Conservation (phyloP, 75 land plant genomes). For the Azolla pinnata region DNA sequence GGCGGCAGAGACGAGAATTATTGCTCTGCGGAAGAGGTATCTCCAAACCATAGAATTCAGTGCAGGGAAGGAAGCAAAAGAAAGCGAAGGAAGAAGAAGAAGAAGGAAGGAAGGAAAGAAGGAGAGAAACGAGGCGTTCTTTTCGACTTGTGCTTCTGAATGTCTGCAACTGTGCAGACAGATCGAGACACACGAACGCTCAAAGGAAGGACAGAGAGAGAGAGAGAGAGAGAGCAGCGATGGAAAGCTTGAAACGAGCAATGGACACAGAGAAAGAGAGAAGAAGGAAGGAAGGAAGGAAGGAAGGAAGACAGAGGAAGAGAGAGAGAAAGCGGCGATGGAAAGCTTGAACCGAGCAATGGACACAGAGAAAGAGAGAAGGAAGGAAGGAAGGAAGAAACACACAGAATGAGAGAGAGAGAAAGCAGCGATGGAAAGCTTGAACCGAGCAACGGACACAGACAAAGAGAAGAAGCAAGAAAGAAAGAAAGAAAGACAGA, state of each 20-base stretch:
- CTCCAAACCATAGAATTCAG: neutral
- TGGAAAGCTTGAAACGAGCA: neutral
- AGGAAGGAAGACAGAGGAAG: neutral
- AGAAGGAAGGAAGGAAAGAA: too few relatives aligned
- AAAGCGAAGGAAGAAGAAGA: too few relatives aligned
- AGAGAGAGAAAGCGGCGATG: neutral
- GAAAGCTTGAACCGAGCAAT: neutral
- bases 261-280: slow-evolving; percentile 1
- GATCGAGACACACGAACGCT: neutral
- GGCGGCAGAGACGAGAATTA: too few relatives aligned
- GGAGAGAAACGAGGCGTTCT: too few relatives aligned
- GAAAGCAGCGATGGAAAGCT: neutral
- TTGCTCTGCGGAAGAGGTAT: too few relatives aligned
- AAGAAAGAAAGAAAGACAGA: neutral
- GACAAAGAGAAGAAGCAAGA: neutral
- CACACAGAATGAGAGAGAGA: neutral
- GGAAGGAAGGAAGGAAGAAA: neutral
- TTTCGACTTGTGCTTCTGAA: too few relatives aligned
- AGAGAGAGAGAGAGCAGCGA: slow-evolving; percentile 4
- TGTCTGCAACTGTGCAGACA: neutral
- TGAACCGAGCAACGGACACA: neutral
- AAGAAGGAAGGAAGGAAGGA: neutral
- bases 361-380: neutral
- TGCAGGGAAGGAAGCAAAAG: slow-evolving; percentile 1
- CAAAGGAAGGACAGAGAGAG: neutral